phyloP scores from a whole-genome alignment of 1,284 basidiomycete genomes.

The Papiliotrema laurentii region DNA sequence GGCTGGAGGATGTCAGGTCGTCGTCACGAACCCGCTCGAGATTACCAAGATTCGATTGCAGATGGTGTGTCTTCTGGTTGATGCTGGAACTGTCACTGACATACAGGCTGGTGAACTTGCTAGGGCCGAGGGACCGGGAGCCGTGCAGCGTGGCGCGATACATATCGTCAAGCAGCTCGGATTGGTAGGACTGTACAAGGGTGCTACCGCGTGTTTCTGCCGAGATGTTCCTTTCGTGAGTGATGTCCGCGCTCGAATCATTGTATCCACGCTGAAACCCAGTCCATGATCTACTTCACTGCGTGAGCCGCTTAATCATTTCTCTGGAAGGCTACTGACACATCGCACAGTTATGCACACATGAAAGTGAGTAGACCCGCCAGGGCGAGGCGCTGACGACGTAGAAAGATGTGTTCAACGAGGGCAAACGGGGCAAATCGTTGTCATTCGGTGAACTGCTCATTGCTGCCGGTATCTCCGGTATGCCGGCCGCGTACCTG shows the following conservation, averaged over 20 bases:
- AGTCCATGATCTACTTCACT: conserved; percentile 53
- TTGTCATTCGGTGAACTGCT: conserved; percentile 88
- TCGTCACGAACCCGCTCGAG: conserved; percentile 87
- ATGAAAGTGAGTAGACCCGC: conserved; percentile 52
- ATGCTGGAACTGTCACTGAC: background rate
- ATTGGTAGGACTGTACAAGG: conserved; percentile 80
- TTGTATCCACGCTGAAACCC: background rate
- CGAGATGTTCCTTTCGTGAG: conserved; percentile 78
- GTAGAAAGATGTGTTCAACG: conserved; percentile 90
- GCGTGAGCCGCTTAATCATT: conserved; percentile 25
- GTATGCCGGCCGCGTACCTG: conserved; percentile 70
- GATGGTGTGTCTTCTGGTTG: conserved; percentile 56
- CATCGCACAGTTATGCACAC: conserved; percentile 37
- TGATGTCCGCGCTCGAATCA: conserved; percentile 13
- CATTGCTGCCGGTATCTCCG: conserved; percentile 54
- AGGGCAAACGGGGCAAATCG: conserved; percentile 92
- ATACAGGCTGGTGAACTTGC: conserved; percentile 72
- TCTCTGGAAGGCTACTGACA: background rate
- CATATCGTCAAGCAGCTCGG: conserved; percentile 93
- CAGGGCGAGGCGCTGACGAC: conserved; percentile 57
- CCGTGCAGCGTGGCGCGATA: conserved; percentile 73
- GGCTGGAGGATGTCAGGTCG: conserved; percentile 95
- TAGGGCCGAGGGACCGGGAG: conserved; percentile 64
- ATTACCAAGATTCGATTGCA: conserved; percentile 93
- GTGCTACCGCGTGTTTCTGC: conserved; percentile 41